Conservation (phyloP, 2,329 filamentous ascomycete genomes). For the Aaosphaeria pasadenensis region DNA sequence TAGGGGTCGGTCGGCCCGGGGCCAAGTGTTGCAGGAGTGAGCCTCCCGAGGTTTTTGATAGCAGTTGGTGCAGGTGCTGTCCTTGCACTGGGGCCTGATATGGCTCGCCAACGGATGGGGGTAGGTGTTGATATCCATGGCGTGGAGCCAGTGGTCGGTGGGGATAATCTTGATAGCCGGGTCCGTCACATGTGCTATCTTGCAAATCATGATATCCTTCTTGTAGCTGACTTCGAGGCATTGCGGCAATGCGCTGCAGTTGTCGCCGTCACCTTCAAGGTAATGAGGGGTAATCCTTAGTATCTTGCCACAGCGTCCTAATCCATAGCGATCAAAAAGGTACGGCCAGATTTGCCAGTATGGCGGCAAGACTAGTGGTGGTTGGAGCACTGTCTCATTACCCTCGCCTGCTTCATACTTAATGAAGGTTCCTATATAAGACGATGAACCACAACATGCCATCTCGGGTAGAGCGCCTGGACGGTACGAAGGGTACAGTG, state of each 20-base stretch:
- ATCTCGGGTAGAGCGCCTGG: slow-evolving; percentile 12
- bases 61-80: slow-evolving; percentile 11
- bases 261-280: slow-evolving; percentile 1
- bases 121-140: slow-evolving; percentile 15
- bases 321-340: slow-evolving; percentile 3
- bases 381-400: slow-evolving; percentile 6
- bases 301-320: slow-evolving; percentile 6
- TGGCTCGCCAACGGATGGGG: slow-evolving; percentile 10
- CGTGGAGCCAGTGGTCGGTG: slow-evolving; percentile 14
- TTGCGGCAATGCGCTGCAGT: slow-evolving; percentile 4
- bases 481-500: slow-evolving; percentile 7
- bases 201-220: slow-evolving; percentile 14
- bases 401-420: slow-evolving; percentile 12
- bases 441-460: slow-evolving; percentile 10
- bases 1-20: no score
- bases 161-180: slow-evolving; percentile 9
- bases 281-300: slow-evolving; percentile 9
- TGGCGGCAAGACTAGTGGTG: slow-evolving; percentile 6
- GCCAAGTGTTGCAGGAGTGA: no score
- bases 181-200: slow-evolving; percentile 6
- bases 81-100: slow-evolving; percentile 12
- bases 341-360: slow-evolving; percentile 1
- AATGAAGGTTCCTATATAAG: slow-evolving; percentile 4
- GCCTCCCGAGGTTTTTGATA: slow-evolving; percentile 2
- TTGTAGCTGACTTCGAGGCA: slow-evolving; percentile 12